phyloP scores from a whole-genome alignment of 805 yeast species.

The Torulaspora quercuum region DNA sequence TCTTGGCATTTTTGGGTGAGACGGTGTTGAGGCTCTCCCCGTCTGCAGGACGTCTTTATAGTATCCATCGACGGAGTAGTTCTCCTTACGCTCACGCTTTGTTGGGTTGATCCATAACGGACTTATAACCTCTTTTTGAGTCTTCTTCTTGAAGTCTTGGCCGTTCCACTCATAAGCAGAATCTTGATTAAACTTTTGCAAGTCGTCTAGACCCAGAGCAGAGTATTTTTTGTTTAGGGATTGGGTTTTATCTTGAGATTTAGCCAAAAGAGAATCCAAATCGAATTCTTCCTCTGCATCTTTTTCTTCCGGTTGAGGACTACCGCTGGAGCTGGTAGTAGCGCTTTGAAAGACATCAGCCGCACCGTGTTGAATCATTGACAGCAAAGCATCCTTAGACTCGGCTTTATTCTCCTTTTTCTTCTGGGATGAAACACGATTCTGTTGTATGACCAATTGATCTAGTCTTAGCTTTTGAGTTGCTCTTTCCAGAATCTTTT shows the following conservation, averaged over 20 bases:
- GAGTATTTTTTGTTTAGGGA: slow-evolving; percentile 61
- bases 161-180: slow-evolving; percentile 89
- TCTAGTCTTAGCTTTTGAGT: slow-evolving; percentile 75
- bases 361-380: slow-evolving; percentile 84
- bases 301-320: slow-evolving; percentile 32
- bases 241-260: slow-evolving; percentile 61
- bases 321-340: slow-evolving; percentile 22
- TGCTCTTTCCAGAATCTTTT: slow-evolving; percentile 76
- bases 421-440: slow-evolving; percentile 40
- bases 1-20: slow-evolving; percentile 80
- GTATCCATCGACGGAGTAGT: slow-evolving; percentile 83
- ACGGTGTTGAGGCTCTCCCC: slow-evolving; percentile 47
- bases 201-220: slow-evolving; percentile 67
- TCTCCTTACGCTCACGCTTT: slow-evolving; percentile 78
- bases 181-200: slow-evolving; percentile 70
- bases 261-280: slow-evolving; percentile 55
- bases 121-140: slow-evolving; percentile 46
- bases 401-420: slow-evolving; percentile 34
- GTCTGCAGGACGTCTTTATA: slow-evolving; percentile 78
- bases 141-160: slow-evolving; percentile 64
- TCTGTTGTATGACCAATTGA: slow-evolving; percentile 80
- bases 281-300: slow-evolving; percentile 45
- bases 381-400: slow-evolving; percentile 67
- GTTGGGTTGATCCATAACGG: slow-evolving; percentile 81
- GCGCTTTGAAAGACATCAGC: slow-evolving; percentile 48